A percentile compares a stretch with the other conserved stretches of the same genome.
These are phyloP conservation scores for Silene uniflora DNA, from an alignment of 148 eudicot genomes.

Conservation along the genomic window DNA sequence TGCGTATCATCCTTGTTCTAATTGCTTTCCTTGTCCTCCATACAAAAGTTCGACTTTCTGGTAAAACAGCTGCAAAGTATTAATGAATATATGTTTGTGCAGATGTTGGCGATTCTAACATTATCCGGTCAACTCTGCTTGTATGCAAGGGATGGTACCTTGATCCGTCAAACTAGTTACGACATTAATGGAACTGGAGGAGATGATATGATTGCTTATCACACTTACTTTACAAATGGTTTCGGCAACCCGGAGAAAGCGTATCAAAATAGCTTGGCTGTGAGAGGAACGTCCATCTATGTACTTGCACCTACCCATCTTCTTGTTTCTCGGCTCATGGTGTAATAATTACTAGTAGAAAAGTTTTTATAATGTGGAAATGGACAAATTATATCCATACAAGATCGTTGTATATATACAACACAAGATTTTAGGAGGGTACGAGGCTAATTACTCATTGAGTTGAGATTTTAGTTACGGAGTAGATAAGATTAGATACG, in stretches of 20 bases:
- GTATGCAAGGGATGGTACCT: constrained; percentile 76
- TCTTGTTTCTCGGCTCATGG: constrained; percentile 72
- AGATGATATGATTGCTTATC: constrained; percentile 75
- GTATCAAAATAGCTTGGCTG: constrained; percentile 73
- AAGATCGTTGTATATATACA: no score
- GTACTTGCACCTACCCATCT: constrained; percentile 73
- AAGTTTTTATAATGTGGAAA: no score
- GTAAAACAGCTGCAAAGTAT: not conserved
- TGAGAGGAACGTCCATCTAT: constrained; percentile 80
- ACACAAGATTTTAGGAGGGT: no score
- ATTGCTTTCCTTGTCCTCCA: not conserved
- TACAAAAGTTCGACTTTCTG: not conserved
- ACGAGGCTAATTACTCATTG: no score
- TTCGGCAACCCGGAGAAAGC: constrained; percentile 93
- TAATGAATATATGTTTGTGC: constrained; percentile 21
- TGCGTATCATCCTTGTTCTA: not conserved
- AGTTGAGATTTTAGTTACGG: no score
- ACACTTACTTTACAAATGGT: constrained; percentile 63
- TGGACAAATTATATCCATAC: no score
- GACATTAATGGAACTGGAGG: constrained; percentile 50
- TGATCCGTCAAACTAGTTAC: constrained; percentile 84
- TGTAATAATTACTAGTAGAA: no score
- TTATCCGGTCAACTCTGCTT: constrained; percentile 68
- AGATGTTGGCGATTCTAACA: constrained; percentile 88
- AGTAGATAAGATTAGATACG: no score